A percentile compares a stretch with the other conserved stretches of the same genome.
phyloP scores from a whole-genome alignment of 306 rosid species.

The Castanospermum australe region DNA sequence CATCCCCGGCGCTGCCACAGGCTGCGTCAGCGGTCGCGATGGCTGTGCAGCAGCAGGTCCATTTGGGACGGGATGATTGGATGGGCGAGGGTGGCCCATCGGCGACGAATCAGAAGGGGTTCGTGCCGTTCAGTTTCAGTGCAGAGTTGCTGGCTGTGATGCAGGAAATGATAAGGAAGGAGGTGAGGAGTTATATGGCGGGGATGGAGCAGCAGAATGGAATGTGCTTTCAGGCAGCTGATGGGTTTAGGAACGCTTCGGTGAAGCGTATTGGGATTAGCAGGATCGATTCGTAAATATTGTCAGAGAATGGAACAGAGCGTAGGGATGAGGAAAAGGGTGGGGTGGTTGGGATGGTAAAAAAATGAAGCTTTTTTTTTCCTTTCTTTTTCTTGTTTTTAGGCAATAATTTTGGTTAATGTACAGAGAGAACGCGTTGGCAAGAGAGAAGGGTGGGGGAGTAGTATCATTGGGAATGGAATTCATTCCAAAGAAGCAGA shows the following conservation, averaged over 20 bases:
- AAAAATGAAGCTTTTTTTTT: neutral
- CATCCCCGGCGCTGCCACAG: neutral
- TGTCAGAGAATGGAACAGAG: neutral
- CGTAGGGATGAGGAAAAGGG: neutral
- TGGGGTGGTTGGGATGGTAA: neutral
- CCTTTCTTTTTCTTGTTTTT: constrained; percentile 3
- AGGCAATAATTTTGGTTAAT: constrained; percentile 69
- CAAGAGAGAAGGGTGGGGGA: neutral
- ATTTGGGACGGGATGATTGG: neutral
- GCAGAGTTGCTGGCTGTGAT: constrained; percentile 70
- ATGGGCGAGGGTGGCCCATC: neutral
- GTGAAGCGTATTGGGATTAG: constrained; percentile 66
- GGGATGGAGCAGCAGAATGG: constrained; percentile 70
- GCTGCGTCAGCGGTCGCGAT: neutral
- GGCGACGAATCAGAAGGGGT: constrained; percentile 14
- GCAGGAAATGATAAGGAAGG: constrained; percentile 93
- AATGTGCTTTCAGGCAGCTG: constrained; percentile 39
- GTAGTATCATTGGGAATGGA: neutral
- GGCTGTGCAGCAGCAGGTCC: neutral
- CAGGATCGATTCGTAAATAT: constrained; percentile 51
- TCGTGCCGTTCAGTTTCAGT: constrained; percentile 48
- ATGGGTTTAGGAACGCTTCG: constrained; percentile 61
- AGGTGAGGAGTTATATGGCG: constrained; percentile 86
- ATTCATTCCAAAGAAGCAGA: constrained; percentile 26
- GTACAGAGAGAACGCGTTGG: constrained; percentile 51